Conservation (phyloP, 345 rosid genomes). For the Eutrema japonicum region DNA sequence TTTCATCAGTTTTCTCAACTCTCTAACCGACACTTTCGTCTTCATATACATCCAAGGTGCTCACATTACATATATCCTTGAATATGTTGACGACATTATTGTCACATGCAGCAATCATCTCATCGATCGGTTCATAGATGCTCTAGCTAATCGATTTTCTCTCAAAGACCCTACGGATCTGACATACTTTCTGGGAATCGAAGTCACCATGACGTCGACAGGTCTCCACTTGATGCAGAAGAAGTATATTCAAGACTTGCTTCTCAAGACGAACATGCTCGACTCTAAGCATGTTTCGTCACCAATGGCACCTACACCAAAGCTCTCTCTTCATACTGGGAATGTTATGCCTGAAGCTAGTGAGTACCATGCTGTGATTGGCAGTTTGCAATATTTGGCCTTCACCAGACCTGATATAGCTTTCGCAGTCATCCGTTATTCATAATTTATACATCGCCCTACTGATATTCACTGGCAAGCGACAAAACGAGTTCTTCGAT, state of each 20-base stretch:
- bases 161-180: not conserved
- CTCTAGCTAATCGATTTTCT: not conserved
- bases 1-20: no score
- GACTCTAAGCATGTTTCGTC: not conserved
- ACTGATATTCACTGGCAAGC: not conserved
- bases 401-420: not conserved
- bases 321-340: not conserved
- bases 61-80: no score
- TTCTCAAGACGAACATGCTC: not conserved
- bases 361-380: not conserved
- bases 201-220: not conserved
- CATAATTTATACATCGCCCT: not conserved
- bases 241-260: no score
- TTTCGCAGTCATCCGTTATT: not conserved
- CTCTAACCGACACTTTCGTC: no score
- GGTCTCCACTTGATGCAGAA: no score
- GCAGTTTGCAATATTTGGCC: not conserved
- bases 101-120: no score
- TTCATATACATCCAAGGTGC: no score
- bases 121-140: no score
- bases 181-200: not conserved
- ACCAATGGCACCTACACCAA: not conserved
- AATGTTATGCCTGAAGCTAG: accelerated
- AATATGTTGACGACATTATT: no score
- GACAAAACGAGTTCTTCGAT: not conserved